Evolutionary conservation across 805 yeast species (phyloP).

Genomic region (Wickerhamomyces queroliae): DNA sequence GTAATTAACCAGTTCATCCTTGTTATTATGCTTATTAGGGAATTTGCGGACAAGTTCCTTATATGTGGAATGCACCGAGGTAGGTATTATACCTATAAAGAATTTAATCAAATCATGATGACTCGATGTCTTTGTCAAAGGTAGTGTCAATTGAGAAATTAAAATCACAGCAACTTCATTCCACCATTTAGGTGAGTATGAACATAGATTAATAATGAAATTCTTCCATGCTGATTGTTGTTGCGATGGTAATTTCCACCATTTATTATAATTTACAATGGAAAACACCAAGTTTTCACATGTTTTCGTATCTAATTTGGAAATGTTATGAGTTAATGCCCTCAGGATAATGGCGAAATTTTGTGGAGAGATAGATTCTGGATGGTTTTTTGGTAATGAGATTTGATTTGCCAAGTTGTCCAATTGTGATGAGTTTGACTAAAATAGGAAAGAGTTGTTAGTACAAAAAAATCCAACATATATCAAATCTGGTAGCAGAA

Average conservation of each 20-base stretch:
- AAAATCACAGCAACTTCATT: constrained; percentile 69
- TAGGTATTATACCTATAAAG: constrained; percentile 72
- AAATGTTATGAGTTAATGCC: constrained; percentile 56
- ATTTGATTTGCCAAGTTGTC: constrained; percentile 58
- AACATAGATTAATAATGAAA: constrained; percentile 72
- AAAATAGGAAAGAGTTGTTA: constrained; percentile 17
- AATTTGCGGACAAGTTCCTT: constrained; percentile 50
- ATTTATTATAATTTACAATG: constrained; percentile 51
- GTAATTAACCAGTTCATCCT: constrained; percentile 52
- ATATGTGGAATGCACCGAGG: constrained; percentile 64
- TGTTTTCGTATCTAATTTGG: constrained; percentile 47
- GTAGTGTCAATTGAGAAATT: constrained; percentile 50
- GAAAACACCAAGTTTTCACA: constrained; percentile 52
- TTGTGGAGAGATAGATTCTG: constrained; percentile 46
- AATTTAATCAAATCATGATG: constrained; percentile 64
- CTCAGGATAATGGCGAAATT: constrained; percentile 53
- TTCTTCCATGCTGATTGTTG: constrained; percentile 55
- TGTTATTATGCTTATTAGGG: constrained; percentile 73
- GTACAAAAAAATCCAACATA: constrained; percentile 8
- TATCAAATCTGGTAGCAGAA: constrained; percentile 3
- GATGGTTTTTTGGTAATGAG: constrained; percentile 41
- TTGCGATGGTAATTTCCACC: constrained; percentile 45
- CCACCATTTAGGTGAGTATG: constrained; percentile 88
- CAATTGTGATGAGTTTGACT: constrained; percentile 48
- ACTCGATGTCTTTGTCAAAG: constrained; percentile 28